Base-by-base conservation (phyloP, 208 protist genomes). In the Acanthamoeba royreba region DNA sequence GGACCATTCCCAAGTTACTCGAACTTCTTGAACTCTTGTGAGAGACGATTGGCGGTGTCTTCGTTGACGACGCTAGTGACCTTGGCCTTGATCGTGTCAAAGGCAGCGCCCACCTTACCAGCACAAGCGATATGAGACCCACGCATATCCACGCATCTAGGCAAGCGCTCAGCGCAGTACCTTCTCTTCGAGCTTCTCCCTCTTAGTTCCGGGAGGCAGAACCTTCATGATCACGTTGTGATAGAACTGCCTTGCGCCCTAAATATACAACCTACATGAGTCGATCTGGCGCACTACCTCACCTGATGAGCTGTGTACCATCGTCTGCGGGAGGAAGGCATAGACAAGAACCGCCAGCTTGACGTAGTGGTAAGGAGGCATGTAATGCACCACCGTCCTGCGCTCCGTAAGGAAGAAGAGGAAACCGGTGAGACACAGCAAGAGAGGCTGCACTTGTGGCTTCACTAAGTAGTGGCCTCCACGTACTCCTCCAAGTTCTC, bases 31-130 rank as follows among this genome's bases (percentile, higher is more conserved):
- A 85, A 28, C 74, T 85, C 74, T 15, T 28, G 43, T 0, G 38
- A 31, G 74, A 85, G 42, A 45, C 74, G 74, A 42, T 85, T 28
- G 43, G 28, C 42, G 43, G 4, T 53, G 74, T 85, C 43, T 13
- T 85, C 74, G 43, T 85, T 85, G 11, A 85, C 74, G 5, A 85
- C 74, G 74, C 74, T 85, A 7, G 74, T 85, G 28, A 85, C 74
- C 42, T 35, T 47, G 22, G 74, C 74, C 74, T 85, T 85, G 74
- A 85, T 13, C 15, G 74, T 42, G 22, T 85, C 74, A 5, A 85
- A 40, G 25, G 74, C 74, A 19, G 74, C 74, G 40, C 74, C 74
- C 74, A 85, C 74, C 69, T 81, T 43, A n/a, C 25, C 40, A 28
- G 25, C 9, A 28, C 22, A 13, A 25, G n/a, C n/a, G 58, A 69